Conservation (phyloP, 192 early-diverging fungal genomes). For the Backusella circina region DNA sequence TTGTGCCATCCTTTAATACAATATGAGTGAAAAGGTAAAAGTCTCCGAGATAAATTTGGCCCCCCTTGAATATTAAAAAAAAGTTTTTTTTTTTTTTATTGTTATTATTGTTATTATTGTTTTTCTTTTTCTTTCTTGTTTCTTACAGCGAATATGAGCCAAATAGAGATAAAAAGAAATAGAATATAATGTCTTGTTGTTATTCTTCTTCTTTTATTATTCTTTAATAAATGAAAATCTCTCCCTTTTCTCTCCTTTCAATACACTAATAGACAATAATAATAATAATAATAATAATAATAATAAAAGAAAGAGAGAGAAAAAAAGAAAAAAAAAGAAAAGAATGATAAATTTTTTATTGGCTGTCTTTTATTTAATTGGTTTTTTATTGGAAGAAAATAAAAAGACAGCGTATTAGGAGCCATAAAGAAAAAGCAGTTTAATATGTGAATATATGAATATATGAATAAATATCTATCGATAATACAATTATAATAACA, state of each 20-base stretch:
- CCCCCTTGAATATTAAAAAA: too few species aligned
- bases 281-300: not conserved
- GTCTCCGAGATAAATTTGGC: too few species aligned
- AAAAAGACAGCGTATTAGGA: not conserved
- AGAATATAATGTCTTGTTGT: not conserved
- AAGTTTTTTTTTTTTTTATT: not conserved
- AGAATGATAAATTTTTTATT: not conserved
- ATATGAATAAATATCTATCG: too few species aligned
- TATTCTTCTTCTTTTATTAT: not conserved
- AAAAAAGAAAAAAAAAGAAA: not conserved
- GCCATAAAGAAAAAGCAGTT: too few species aligned
- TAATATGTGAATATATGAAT: too few species aligned
- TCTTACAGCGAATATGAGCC: not conserved
- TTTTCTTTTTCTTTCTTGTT: not conserved
- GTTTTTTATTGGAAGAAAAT: not conserved
- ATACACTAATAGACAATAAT: not conserved
- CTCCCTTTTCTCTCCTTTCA: not conserved
- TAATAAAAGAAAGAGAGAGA: not conserved
- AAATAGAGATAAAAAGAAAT: not conserved
- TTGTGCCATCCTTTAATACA: not conserved
- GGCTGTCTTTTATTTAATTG: not conserved
- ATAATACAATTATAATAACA: not conserved
- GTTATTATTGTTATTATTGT: not conserved
- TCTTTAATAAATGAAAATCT: not conserved
- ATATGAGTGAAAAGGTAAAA: not conserved